Base-by-base conservation (phyloP, 192 early-diverging fungal species). In the Rhizoclosmatium sp. region DNA sequence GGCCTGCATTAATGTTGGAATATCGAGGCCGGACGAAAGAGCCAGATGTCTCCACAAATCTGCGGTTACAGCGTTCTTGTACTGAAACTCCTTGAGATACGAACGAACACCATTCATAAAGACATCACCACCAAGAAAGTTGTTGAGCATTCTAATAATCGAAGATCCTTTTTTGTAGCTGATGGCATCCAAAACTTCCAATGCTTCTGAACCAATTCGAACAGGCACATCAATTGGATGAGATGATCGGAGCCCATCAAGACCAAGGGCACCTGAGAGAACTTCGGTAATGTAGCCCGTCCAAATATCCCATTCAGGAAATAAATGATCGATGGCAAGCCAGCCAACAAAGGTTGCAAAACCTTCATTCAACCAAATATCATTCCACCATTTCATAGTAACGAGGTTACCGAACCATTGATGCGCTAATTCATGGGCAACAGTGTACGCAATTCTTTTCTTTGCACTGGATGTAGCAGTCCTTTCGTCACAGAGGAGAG, bases 301-400 rank as follows among this genome's bases (percentile, higher is more conserved):
- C 93, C 95, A 99, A 39, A 95, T 86, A 78, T 96, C 90, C 94
- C 95, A 97, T 58, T 96, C 95, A 45, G 97, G 97, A 88, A 94
- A 98, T 69, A 96, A 85, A 69, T 95, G 82, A 85, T 95, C 95
- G 10, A 92, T 92, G 31, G 94, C 95, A 66, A 96, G 80, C 82
- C 91, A 93, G 41, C 95, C 96, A 21, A 96, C 95, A 92, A 96
- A 99, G 4, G 97, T 98, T 44, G 97, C 97, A 84, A 99, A 99
- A 46, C 82, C 86, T 92, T 96, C 97, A 97, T 96, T 95, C 95
- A 98, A 94, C 95, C 95, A 76, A 91, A 80, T 74, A 66, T 93
- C 91, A 83, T 87, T 92, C 97, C 97, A 98, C 97, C 96, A 97
- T 80, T 95, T 92, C 93, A 95, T 96, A 4, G 96, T 98, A 7